A percentile compares a stretch with the other conserved stretches of the same genome.
phyloP scores from a whole-genome alignment of 2,329 filamentous ascomycete species.

The Paracorniculantispora psalliotae region DNA sequence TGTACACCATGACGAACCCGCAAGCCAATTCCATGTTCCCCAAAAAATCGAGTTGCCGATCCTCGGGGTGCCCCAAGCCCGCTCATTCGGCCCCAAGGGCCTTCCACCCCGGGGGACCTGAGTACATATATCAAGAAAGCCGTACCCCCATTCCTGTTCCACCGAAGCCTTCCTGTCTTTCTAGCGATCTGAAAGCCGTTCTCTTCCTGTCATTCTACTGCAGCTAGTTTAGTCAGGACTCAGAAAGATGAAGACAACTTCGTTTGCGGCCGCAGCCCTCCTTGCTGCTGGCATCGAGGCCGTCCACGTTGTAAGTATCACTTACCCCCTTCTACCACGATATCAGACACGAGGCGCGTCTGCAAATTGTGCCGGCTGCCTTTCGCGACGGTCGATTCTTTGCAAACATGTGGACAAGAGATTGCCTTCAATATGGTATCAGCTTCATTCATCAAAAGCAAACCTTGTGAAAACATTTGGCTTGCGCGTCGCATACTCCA shows the following conservation, averaged over 20 bases:
- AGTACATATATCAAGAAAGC: constrained; percentile 13
- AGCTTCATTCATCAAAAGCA: neutral
- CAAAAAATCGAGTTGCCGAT: constrained; percentile 3
- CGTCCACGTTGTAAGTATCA: constrained; percentile 16
- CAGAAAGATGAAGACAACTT: constrained; percentile 30
- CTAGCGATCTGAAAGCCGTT: constrained; percentile 2
- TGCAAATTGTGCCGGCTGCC: neutral
- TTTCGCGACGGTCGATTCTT: neutral
- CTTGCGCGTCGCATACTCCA: neutral
- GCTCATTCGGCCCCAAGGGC: neutral
- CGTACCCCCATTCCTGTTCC: constrained; percentile 7
- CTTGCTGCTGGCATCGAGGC: constrained; percentile 27
- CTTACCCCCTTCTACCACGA: neutral
- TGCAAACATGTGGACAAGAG: too few species aligned
- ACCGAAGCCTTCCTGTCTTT: constrained; percentile 1
- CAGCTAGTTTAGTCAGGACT: constrained; percentile 1
- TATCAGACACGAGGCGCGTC: neutral
- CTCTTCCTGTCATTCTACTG: neutral
- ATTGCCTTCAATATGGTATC: neutral
- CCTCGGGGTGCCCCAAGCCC: neutral
- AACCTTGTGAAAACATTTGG: neutral
- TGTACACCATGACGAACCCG: neutral
- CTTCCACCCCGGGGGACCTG: neutral
- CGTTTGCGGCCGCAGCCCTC: constrained; percentile 27
- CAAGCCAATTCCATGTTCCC: neutral